Evolutionary conservation across 2,329 filamentous ascomycete genomes (phyloP), one percentile per base, ranked within the genome.

Genomic region (Fusarium pseudoanthophilum): DNA sequence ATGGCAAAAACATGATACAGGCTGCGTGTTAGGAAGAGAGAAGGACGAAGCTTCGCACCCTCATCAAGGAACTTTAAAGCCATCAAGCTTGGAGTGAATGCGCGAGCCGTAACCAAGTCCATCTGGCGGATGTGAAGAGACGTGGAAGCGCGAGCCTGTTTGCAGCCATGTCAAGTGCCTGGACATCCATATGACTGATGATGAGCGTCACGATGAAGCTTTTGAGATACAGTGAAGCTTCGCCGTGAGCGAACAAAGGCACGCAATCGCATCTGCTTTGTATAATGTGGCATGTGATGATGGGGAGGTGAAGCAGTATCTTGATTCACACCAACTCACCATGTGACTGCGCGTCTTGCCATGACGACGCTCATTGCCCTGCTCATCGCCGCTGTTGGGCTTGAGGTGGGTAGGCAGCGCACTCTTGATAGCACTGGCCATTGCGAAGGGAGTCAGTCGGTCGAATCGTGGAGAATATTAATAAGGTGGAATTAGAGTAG

Each of bases 301-400:
- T 26, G n/a, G 18, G 24, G 30, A 49, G 24, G 40, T 58, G 40
- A 58, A 58, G 40, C 55, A 28, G 40, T 14, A 48, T 58, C 39
- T 53, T 4, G 24, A 91, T 49, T 58, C 40, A 26, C 55, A 49
- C 13, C 24, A 14, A 58, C 92, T 90, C 85, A 93, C 93, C 90
- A 95, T 93, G 84, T 95, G 93, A 70, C 92, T 94, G 83, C 93
- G 92, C 77, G 92, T 93, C 89, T 95, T 95, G 85, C 93, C 93
- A 83, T 95, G 93, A 82, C 91, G 91, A 72, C 87, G 87, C 78
- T 88, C 85, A 75, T 90, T 87, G 74, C 85, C 85, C 56, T 87
- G 85, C 67, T 81, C 80, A 64, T 84, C 84, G 57, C 78, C 82
- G 64, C 83, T 87, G 77, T 78, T 79, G 71, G 91, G 88, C 89